Conservation (phyloP, 2,329 filamentous ascomycete species). For the Rhynchosporium agropyri region DNA sequence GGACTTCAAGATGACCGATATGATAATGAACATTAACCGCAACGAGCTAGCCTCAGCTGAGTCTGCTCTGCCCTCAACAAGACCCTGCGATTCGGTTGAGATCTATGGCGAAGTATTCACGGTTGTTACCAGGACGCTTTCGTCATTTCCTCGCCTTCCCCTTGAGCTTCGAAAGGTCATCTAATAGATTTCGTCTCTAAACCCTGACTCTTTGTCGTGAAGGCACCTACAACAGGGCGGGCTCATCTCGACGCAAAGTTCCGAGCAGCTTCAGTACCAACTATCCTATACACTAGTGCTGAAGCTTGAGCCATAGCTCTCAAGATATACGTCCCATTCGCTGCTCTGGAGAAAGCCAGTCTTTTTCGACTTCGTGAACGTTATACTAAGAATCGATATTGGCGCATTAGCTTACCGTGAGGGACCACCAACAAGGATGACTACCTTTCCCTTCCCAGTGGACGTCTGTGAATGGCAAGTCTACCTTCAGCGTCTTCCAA, state of each 20-base stretch:
- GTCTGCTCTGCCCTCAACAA: too few species aligned
- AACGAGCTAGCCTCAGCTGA: too few species aligned
- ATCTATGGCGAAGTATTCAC: background rate
- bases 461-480: conserved; percentile 1
- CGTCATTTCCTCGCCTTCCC: background rate
- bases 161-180: background rate
- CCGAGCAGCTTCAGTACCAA: background rate
- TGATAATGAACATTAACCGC: too few species aligned
- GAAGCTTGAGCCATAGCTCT: background rate
- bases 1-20: too few species aligned
- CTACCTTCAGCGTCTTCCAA: background rate
- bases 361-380: background rate
- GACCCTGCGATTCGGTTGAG: too few species aligned
- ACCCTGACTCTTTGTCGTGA: background rate
- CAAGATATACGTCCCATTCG: background rate
- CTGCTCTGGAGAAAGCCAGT: background rate
- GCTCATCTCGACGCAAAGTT: background rate
- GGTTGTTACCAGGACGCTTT: background rate
- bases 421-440: too few species aligned
- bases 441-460: background rate
- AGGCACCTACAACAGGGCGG: background rate
- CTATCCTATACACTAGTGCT: background rate
- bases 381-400: background rate
- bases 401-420: too few species aligned
- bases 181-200: background rate